A percentile compares a stretch with the other conserved stretches of the same genome.
Conservation (phyloP, 352 stramenopile species). For the Globisporangium uncinulatum region DNA sequence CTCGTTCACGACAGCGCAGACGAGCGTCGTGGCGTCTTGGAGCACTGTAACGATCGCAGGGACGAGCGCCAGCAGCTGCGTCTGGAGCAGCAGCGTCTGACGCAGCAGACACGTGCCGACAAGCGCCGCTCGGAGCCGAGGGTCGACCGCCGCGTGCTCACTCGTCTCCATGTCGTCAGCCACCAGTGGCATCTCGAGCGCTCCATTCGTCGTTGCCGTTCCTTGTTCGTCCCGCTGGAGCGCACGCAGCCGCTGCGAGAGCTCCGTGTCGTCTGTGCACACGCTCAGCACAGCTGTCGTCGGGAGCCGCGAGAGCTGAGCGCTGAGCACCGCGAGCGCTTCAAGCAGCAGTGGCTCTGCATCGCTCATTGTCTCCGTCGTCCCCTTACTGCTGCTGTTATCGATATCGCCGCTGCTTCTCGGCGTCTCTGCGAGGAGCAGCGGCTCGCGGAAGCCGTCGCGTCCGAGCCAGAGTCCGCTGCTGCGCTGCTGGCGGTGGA, state of each 20-base stretch:
- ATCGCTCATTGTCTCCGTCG: too few species aligned
- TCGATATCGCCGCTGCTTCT: not conserved
- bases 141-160: not conserved
- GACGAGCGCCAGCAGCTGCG: constrained; percentile 20
- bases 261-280: constrained; percentile 1
- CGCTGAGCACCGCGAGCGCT: not conserved
- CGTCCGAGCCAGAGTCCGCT: constrained; percentile 4
- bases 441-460: constrained; percentile 3
- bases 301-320: not conserved
- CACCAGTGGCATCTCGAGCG: not conserved
- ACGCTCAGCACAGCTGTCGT: constrained; percentile 1
- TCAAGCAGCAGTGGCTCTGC: not conserved
- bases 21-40: constrained; percentile 4
- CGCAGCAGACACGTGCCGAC: constrained; percentile 24
- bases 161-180: constrained; percentile 1
- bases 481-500: constrained; percentile 10
- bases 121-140: constrained; percentile 4
- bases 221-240: not conserved
- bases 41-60: constrained; percentile 14
- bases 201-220: not conserved
- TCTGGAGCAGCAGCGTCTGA: constrained; percentile 22
- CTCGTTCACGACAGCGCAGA: constrained; percentile 11
- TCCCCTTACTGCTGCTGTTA: not conserved
- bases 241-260: constrained; percentile 1
- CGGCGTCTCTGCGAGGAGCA: constrained; percentile 1